These are phyloP conservation scores for Teratosphaeria destructans DNA, from an alignment of 2,329 filamentous ascomycete species.

Conservation along the genomic window DNA sequence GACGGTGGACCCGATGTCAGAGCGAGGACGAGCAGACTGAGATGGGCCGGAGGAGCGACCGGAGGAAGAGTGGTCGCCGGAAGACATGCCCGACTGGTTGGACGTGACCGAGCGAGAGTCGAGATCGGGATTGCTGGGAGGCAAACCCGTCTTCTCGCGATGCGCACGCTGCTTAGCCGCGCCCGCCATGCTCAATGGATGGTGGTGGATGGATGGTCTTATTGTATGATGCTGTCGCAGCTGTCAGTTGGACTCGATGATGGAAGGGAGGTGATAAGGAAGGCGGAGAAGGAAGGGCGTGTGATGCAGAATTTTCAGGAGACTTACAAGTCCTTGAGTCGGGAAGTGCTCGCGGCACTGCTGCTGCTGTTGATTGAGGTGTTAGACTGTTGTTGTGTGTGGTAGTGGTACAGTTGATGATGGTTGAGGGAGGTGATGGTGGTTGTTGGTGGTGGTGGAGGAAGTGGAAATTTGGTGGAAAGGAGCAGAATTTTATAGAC, in stretches of 20 bases:
- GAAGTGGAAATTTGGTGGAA: not conserved
- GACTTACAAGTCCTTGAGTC: not conserved
- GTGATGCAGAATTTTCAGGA: not conserved
- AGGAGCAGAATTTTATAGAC: not conserved
- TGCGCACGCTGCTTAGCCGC: conserved; percentile 26
- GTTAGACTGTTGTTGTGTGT: not conserved
- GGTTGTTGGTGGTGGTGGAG: conserved; percentile 5
- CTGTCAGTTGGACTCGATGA: not conserved
- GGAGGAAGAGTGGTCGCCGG: conserved; percentile 12
- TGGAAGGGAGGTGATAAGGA: not conserved
- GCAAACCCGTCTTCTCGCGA: conserved; percentile 12
- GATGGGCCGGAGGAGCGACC: conserved; percentile 9
- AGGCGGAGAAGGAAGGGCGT: not conserved
- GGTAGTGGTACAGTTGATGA: conserved; percentile 2
- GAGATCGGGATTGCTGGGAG: not conserved
- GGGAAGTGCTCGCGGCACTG: not conserved
- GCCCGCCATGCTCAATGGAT: conserved; percentile 25
- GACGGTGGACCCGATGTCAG: conserved; percentile 10
- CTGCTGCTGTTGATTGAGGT: not conserved
- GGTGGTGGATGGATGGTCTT: not conserved
- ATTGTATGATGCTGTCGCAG: not conserved
- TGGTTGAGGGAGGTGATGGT: conserved; percentile 1
- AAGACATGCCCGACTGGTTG: not conserved
- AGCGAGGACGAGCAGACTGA: conserved; percentile 4
- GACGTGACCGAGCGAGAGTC: not conserved